A percentile compares a stretch with the other conserved stretches of the same genome.
phyloP scores from a whole-genome alignment of 2,329 filamentous ascomycete genomes.

The Aspergillus neoniger region DNA sequence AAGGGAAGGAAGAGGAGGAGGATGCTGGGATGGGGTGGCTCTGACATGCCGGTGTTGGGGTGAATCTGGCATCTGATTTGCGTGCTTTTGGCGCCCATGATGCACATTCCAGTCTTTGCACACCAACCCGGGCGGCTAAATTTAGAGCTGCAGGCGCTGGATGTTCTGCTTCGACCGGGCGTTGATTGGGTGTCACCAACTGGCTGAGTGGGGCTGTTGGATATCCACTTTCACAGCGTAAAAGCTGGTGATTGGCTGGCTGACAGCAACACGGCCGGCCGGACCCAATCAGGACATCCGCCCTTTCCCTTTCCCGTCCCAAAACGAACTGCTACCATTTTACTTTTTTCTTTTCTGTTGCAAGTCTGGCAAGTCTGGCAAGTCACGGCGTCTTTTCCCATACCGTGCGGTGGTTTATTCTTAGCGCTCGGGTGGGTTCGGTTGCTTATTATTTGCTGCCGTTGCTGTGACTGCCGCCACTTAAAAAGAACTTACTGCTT shows the following conservation, averaged over 20 bases:
- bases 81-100: slow-evolving; percentile 38
- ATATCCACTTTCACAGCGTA: slow-evolving; percentile 3
- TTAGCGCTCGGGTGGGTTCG: slow-evolving; percentile 5
- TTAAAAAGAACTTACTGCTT: neutral
- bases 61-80: slow-evolving; percentile 30
- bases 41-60: slow-evolving; percentile 19
- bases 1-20: neutral
- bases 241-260: slow-evolving; percentile 16
- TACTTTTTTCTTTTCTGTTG: slow-evolving; percentile 4
- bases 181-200: slow-evolving; percentile 25
- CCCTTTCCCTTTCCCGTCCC: slow-evolving; percentile 19
- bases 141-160: slow-evolving; percentile 36
- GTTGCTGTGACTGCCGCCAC: neutral
- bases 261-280: slow-evolving; percentile 23
- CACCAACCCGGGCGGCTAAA: slow-evolving; percentile 38
- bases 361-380: neutral
- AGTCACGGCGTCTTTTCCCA: too few species aligned
- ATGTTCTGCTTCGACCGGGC: slow-evolving; percentile 11
- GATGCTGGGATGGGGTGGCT: neutral
- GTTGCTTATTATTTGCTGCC: slow-evolving; percentile 9
- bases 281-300: slow-evolving; percentile 20
- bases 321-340: slow-evolving; percentile 16
- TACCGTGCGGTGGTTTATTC: slow-evolving; percentile 10
- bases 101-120: slow-evolving; percentile 28
- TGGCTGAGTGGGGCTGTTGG: slow-evolving; percentile 14